Evolutionary conservation across 2,329 filamentous ascomycete genomes (phyloP).

Genomic region (Pyrenophora teres): DNA sequence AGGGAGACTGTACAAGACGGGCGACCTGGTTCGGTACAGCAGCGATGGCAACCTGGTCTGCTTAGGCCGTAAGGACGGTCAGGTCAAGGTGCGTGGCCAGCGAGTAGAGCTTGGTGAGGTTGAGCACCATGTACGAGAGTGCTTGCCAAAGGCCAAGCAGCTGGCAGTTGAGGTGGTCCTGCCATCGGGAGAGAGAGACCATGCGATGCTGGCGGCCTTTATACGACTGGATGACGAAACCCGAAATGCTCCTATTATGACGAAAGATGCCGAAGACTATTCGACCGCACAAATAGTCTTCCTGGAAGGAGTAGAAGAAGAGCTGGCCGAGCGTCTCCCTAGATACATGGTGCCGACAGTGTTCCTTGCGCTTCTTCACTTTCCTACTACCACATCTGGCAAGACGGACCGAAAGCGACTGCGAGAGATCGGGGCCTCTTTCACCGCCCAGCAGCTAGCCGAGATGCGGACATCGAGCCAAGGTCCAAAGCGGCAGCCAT

Average conservation of each 20-base stretch:
- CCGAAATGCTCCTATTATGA: too few species aligned
- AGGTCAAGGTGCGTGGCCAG: conserved; percentile 28
- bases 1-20: conserved; percentile 9
- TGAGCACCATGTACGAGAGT: not conserved
- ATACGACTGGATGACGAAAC: not conserved
- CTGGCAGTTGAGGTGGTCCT: not conserved
- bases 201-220: not conserved
- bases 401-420: too few species aligned
- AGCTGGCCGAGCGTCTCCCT: too few species aligned
- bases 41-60: not conserved
- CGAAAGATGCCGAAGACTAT: too few species aligned
- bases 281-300: too few species aligned
- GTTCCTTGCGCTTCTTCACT: too few species aligned
- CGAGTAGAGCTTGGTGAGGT: too few species aligned
- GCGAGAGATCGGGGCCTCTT: not conserved
- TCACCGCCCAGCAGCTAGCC: conserved; percentile 6
- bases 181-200: not conserved
- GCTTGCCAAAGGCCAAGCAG: not conserved
- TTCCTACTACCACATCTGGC: too few species aligned
- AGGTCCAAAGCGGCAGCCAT: not conserved
- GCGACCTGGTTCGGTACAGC: not conserved
- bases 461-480: not conserved
- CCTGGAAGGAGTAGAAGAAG: too few species aligned
- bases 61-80: too few species aligned
- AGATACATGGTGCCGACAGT: conserved; percentile 3